phyloP scores from a whole-genome alignment of 768 basidiomycete genomes.

The Calocera viscosa region DNA sequence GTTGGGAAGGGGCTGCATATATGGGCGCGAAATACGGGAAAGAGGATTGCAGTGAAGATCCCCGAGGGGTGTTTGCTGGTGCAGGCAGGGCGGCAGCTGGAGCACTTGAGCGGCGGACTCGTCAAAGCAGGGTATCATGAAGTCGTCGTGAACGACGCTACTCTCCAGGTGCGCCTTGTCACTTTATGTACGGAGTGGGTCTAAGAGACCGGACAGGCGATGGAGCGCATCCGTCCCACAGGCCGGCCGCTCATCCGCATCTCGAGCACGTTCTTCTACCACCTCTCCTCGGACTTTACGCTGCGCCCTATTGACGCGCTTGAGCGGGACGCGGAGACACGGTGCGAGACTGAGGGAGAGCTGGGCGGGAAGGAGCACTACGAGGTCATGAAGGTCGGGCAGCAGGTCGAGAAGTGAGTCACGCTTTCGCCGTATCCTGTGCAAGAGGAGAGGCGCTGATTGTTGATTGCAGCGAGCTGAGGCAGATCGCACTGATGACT shows the following conservation, averaged over 20 bases:
- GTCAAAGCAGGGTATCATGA: conserved; percentile 92
- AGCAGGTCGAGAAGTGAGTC: conserved; percentile 70
- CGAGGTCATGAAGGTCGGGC: conserved; percentile 72
- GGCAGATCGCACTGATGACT: conserved; percentile 68
- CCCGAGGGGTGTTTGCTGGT: conserved; percentile 77
- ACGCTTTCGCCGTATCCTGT: not conserved
- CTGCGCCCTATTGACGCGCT: conserved; percentile 53
- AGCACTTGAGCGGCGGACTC: conserved; percentile 57
- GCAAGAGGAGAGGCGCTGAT: conserved; percentile 3
- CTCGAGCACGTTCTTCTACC: conserved; percentile 94
- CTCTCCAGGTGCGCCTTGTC: conserved; percentile 43
- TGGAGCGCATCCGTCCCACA: conserved; percentile 21
- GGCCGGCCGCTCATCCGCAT: conserved; percentile 87
- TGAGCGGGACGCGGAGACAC: conserved; percentile 34
- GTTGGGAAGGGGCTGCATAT: conserved; percentile 58
- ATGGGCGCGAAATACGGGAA: conserved; percentile 90
- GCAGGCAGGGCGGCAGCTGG: conserved; percentile 92
- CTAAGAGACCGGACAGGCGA: not conserved
- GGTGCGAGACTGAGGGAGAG: conserved; percentile 36
- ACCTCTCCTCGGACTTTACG: conserved; percentile 73
- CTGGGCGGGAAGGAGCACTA: conserved; percentile 35
- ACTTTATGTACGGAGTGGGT: not conserved
- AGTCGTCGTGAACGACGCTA: conserved; percentile 77
- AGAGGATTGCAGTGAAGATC: conserved; percentile 75
- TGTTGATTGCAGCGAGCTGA: conserved; percentile 48